phyloP scores from a whole-genome alignment of 2,329 filamentous ascomycete species.

The Penicillium sp. region DNA sequence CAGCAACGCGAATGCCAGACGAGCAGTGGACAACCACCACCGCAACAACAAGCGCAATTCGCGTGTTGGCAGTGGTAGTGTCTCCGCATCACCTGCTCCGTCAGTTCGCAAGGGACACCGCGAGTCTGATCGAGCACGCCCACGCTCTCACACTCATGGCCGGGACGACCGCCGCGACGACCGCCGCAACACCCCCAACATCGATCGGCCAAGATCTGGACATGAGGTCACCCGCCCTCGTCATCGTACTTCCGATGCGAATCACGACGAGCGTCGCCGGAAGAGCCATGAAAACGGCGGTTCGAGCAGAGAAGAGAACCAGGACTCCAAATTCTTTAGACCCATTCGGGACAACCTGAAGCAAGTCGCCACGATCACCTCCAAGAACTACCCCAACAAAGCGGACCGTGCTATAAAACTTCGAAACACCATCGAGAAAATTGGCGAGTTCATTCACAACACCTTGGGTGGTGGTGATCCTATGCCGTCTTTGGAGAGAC shows the following conservation, averaged over 20 bases:
- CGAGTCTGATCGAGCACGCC: slow-evolving; percentile 47
- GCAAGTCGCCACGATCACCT: slow-evolving; percentile 51
- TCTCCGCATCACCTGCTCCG: slow-evolving; percentile 52
- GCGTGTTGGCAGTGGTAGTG: slow-evolving; percentile 41
- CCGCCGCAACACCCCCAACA: slow-evolving; percentile 46
- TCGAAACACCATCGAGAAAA: slow-evolving; percentile 47
- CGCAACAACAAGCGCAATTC: slow-evolving; percentile 83
- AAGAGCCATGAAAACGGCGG: slow-evolving; percentile 44
- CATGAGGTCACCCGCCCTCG: slow-evolving; percentile 40
- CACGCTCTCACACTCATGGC: slow-evolving; percentile 46
- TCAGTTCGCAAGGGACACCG: slow-evolving; percentile 47
- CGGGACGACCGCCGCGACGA: slow-evolving; percentile 45
- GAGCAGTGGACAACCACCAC: slow-evolving; percentile 87
- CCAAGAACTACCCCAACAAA: slow-evolving; percentile 50
- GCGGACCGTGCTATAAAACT: slow-evolving; percentile 48
- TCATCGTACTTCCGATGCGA: slow-evolving; percentile 38
- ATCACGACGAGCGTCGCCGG: slow-evolving; percentile 42
- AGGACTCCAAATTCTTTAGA: slow-evolving; percentile 51
- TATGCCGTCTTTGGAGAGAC: slow-evolving; percentile 46
- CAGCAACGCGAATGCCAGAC: slow-evolving; percentile 67
- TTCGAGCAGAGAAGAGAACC: slow-evolving; percentile 38
- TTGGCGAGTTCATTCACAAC: slow-evolving; percentile 52
- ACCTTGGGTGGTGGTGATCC: slow-evolving; percentile 44
- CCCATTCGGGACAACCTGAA: slow-evolving; percentile 50
- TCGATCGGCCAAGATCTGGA: slow-evolving; percentile 44